A percentile compares a stretch with the other conserved stretches of the same genome.
phyloP scores from a whole-genome alignment of 495 filamentous ascomycete species.

The Apodospora peruviana region DNA sequence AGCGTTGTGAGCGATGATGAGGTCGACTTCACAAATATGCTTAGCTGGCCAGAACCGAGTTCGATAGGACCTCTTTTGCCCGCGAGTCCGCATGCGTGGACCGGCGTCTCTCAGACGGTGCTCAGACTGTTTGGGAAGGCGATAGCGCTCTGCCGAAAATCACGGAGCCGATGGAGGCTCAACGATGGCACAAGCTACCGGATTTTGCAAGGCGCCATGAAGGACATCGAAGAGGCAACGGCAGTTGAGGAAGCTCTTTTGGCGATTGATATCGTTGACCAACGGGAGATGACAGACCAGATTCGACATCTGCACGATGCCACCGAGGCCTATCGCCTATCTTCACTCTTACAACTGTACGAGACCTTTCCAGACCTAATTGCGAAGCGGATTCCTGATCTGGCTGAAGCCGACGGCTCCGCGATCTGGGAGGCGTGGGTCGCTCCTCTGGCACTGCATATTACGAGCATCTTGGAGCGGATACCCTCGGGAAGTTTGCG shows the following conservation, averaged over 20 bases:
- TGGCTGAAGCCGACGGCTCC: conserved; percentile 9
- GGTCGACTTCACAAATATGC: conserved; percentile 23
- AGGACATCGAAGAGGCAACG: conserved; percentile 24
- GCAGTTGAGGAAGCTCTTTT: conserved; percentile 20
- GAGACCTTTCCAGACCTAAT: conserved; percentile 26
- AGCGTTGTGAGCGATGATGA: conserved; percentile 32
- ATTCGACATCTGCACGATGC: conserved; percentile 12
- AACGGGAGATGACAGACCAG: background rate
- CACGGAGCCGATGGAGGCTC: conserved; percentile 25
- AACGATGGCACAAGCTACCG: conserved; percentile 24
- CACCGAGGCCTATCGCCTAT: conserved; percentile 27
- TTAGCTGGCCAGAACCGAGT: conserved; percentile 27
- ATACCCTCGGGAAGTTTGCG: conserved; percentile 17
- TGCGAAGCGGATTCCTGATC: conserved; percentile 15
- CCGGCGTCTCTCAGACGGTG: conserved; percentile 21
- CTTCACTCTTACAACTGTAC: conserved; percentile 27
- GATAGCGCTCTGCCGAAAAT: conserved; percentile 25
- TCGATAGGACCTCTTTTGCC: conserved; percentile 7
- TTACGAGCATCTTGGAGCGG: conserved; percentile 17
- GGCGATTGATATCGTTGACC: conserved; percentile 8
- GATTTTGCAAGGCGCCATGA: conserved; percentile 24
- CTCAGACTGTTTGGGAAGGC: conserved; percentile 29
- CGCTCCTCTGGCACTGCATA: conserved; percentile 19
- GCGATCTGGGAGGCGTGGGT: conserved; percentile 22
- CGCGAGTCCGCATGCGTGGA: conserved; percentile 21